Evolutionary conservation across 2,329 filamentous ascomycete species (phyloP), one percentile per base, ranked within the genome.

Genomic region (Lomentospora prolificans): DNA sequence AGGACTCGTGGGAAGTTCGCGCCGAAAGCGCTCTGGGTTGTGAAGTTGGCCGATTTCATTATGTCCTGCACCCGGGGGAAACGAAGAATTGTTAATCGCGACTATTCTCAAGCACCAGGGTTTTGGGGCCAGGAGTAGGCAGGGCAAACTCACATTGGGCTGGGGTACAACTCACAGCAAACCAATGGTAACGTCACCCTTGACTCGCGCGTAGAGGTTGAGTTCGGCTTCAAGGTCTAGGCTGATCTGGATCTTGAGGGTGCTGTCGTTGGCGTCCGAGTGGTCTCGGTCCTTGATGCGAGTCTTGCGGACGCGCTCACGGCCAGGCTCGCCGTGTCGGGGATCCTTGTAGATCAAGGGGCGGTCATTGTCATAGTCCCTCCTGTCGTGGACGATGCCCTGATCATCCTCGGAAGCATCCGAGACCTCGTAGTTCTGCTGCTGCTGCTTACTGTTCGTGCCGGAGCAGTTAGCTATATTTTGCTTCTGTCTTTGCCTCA

Each of bases 301-400:
- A 5, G 51, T 36, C 51, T 53, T 53, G 27, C 30, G 30, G 30
- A 25, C 31, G 5, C 17, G n/a, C n/a, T 53, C 51, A 19, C 51
- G 55, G 33, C 31, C 39, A 6, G 39, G 39, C 72, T 91, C 89
- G 53, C 90, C 90, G 64, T 95, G 85, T 67, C 88, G 92, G 2
- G 90, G 87, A 12, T 90, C 90, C 72, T 89, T 89, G 74, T 95
- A 95, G 73, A 95, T 90, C 69, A 95, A 95, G 66, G 90, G 77
- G n/a, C 39, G 39, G 39, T 46, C 39, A n/a, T 46, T 22, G 39
- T n/a, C 39, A 6, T 46, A n/a, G 12, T 33, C 30, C 30, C 30
- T 33, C 30, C 30, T 33, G 30, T 33, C 30, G 30, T 33, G 30
- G 30, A 12, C 30, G 12, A 33, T 33, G 30, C 30, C 30, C 30